Evolutionary conservation across 192 early-diverging fungal genomes (phyloP), one percentile per base, ranked within the genome.

Genomic region (Phlyctochytrium bullatum): DNA sequence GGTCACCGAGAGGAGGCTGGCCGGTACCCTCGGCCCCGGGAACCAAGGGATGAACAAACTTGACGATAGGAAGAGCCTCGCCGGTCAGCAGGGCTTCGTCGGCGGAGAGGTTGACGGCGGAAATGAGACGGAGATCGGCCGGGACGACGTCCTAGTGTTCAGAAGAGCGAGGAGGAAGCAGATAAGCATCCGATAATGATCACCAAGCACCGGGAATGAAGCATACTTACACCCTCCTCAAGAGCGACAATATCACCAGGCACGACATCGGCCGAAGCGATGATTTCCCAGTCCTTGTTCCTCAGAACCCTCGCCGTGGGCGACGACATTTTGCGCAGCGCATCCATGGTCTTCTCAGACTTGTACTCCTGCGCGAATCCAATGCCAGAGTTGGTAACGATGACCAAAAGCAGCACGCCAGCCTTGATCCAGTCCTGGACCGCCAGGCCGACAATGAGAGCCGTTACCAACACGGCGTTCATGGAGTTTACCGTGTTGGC

Each of bases 131-230:
- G 66, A 89, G 88, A 67, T 99, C 97, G 59, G 97, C 97, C 16
- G 97, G 96, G 56, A 99, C 82, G 80, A n/a, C n/a, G n/a, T n/a
- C n/a, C n/a, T n/a, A n/a, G n/a, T n/a, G n/a, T n/a, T n/a, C n/a
- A n/a, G n/a, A n/a, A n/a, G n/a, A n/a, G n/a, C n/a, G n/a, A n/a
- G n/a, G n/a, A n/a, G n/a, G n/a, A n/a, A n/a, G n/a, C n/a, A n/a
- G n/a, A n/a, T n/a, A n/a, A n/a, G n/a, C n/a, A n/a, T n/a, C n/a
- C n/a, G n/a, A n/a, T n/a, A n/a, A n/a, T 96, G 95, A 74, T 96
- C 95, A 62, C 97, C 97, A 0, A 83, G 98, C 97, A 60, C 97
- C 97, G n/a, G 96, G 97, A 23, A 99, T 96, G 50, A 99, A 77
- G 33, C 94, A 87, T 12, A 77, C 65, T 3, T 95, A 86, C 32